A percentile compares a stretch with the other conserved stretches of the same genome.
Conservation (phyloP, 2,329 filamentous ascomycete genomes). For the Cryphonectria naterciae region DNA sequence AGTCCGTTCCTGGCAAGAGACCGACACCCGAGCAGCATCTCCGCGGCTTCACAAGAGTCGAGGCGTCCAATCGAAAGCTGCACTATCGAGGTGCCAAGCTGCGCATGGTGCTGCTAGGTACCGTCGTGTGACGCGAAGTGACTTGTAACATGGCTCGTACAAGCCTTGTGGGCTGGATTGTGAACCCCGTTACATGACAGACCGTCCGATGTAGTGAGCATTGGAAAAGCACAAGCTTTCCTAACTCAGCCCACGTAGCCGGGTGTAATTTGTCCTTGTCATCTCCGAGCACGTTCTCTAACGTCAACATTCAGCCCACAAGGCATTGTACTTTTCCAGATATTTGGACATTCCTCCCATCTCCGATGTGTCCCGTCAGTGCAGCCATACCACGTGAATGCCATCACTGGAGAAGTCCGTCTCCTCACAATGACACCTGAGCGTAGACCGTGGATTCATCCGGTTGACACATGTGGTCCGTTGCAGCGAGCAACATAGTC, state of each 20-base stretch:
- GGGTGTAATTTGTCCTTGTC: not conserved
- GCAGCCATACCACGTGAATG: not conserved
- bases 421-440: not conserved
- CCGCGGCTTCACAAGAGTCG: not conserved
- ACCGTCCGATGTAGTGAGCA: not conserved
- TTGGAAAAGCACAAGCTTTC: not conserved
- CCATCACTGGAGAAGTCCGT: not conserved
- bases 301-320: not conserved
- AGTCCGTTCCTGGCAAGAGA: slow-evolving; percentile 1
- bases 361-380: not conserved
- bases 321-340: not conserved
- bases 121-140: slow-evolving; percentile 1
- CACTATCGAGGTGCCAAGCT: not conserved
- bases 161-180: not conserved
- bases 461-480: not conserved
- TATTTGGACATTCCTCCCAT: not conserved
- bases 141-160: not conserved
- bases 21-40: slow-evolving; percentile 12
- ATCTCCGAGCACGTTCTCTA: not conserved
- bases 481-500: not conserved
- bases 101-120: not conserved
- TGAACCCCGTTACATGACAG: not conserved
- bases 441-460: not conserved
- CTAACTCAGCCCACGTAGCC: not conserved
- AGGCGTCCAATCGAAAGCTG: not conserved